Conservation (phyloP, 2,329 filamentous ascomycete species). For the Neopestalotiopsis sp. region DNA sequence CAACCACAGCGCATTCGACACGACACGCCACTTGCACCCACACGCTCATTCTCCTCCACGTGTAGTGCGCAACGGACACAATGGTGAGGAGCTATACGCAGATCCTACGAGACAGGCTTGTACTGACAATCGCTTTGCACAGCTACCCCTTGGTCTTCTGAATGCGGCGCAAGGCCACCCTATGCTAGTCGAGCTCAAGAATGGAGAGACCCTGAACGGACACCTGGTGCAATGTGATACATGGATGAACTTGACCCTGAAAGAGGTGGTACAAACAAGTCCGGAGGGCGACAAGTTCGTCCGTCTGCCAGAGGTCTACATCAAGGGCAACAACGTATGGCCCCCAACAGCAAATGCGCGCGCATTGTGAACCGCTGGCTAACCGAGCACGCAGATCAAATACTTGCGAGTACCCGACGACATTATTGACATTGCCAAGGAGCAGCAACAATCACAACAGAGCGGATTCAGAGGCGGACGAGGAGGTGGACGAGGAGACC, state of each 20-base stretch:
- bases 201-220: conserved; percentile 86
- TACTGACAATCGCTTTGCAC: conserved; percentile 2
- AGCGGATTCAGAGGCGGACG: conserved; percentile 69
- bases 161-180: conserved; percentile 97
- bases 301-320: conserved; percentile 90
- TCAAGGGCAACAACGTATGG: conserved; percentile 94
- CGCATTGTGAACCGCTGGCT: conserved; percentile 21
- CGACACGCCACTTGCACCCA: not conserved
- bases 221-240: conserved; percentile 97
- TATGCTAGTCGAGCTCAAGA: conserved; percentile 65
- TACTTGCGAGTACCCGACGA: conserved; percentile 96
- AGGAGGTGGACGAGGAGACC: conserved; percentile 63
- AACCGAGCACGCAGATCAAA: conserved; percentile 76
- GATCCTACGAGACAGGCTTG: not conserved
- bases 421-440: conserved; percentile 92
- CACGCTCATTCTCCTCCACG: conserved; percentile 1
- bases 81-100: conserved; percentile 11
- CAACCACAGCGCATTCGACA: conserved; percentile 11
- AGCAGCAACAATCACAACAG: conserved; percentile 80
- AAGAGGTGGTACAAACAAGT: conserved; percentile 96
- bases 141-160: conserved; percentile 81
- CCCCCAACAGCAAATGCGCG: not conserved
- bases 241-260: conserved; percentile 98
- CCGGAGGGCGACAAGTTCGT: conserved; percentile 95
- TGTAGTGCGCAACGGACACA: not conserved